Percentiles rank a stretch among this genome's conserved stretches.
Conservation (phyloP, 345 rosid genomes). For the Citropsis articulata region DNA sequence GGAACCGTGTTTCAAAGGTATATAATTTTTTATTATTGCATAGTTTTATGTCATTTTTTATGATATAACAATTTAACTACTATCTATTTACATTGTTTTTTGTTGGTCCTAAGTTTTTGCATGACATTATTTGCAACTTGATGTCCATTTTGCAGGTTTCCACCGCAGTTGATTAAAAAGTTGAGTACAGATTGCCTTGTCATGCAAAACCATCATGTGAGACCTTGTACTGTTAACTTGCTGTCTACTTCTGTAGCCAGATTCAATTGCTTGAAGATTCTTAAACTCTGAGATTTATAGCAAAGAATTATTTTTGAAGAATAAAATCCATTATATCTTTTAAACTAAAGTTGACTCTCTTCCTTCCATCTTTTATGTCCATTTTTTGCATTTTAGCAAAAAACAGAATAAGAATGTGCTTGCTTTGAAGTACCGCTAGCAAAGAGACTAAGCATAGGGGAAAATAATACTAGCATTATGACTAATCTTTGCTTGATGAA, state of each 20-base stretch:
- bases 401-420: background rate
- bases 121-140: background rate
- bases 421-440: background rate
- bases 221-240: constrained; percentile 13
- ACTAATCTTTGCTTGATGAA: background rate
- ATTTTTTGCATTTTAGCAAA: background rate
- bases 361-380: background rate
- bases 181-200: constrained; percentile 80
- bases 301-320: background rate
- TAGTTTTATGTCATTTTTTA: background rate
- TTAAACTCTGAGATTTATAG: background rate
- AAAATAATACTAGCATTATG: background rate
- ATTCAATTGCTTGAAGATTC: background rate
- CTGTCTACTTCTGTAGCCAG: background rate
- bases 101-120: background rate
- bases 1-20: constrained; percentile 94
- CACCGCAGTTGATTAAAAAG: constrained; percentile 58
- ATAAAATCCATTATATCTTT: background rate
- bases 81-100: background rate
- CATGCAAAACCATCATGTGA: constrained; percentile 89
- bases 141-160: constrained; percentile 46
- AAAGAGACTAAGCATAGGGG: background rate
- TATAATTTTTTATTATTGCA: background rate
- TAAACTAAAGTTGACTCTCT: background rate
- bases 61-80: background rate